Conservation (phyloP, 2,329 filamentous ascomycete species). For the Bipolaris oryzae region DNA sequence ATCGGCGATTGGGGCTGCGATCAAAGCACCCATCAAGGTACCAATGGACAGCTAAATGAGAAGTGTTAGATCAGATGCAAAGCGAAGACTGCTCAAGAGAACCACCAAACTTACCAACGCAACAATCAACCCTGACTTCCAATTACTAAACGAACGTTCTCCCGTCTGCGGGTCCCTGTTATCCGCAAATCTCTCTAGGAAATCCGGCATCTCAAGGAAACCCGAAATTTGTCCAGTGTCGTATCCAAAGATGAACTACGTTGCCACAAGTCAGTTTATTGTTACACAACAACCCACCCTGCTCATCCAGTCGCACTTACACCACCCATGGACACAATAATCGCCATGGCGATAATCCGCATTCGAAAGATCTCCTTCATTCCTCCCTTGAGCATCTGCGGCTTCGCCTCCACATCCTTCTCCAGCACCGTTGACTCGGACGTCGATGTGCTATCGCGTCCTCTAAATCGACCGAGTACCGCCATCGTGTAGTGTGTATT, state of each 20-base stretch:
- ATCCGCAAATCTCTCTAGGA: slow-evolving; percentile 39
- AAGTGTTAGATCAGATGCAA: not conserved
- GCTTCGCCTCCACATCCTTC: slow-evolving; percentile 38
- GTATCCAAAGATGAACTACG: slow-evolving; percentile 37
- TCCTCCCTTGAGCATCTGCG: slow-evolving; percentile 28
- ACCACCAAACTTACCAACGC: slow-evolving; percentile 32
- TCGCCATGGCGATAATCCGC: slow-evolving; percentile 41
- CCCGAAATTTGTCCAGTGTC: slow-evolving; percentile 47
- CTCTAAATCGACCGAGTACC: slow-evolving; percentile 28
- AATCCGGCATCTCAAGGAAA: slow-evolving; percentile 47
- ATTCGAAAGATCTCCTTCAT: slow-evolving; percentile 40
- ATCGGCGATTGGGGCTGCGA: slow-evolving; percentile 64
- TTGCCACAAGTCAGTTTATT: not conserved
- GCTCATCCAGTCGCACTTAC: slow-evolving; percentile 22
- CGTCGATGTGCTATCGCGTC: slow-evolving; percentile 23
- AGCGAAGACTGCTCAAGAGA: not conserved
- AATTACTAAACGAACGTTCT: slow-evolving; percentile 35
- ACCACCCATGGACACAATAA: slow-evolving; percentile 46
- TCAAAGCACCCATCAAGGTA: slow-evolving; percentile 74
- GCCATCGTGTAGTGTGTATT: slow-evolving; percentile 21
- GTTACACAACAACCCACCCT: not conserved
- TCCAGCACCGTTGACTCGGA: slow-evolving; percentile 28
- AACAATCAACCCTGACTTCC: slow-evolving; percentile 44
- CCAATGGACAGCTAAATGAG: slow-evolving; percentile 65
- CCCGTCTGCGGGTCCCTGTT: slow-evolving; percentile 29